These are phyloP conservation scores for Luffa aegyptiaca DNA, from an alignment of 306 rosid species.

Conservation along the genomic window DNA sequence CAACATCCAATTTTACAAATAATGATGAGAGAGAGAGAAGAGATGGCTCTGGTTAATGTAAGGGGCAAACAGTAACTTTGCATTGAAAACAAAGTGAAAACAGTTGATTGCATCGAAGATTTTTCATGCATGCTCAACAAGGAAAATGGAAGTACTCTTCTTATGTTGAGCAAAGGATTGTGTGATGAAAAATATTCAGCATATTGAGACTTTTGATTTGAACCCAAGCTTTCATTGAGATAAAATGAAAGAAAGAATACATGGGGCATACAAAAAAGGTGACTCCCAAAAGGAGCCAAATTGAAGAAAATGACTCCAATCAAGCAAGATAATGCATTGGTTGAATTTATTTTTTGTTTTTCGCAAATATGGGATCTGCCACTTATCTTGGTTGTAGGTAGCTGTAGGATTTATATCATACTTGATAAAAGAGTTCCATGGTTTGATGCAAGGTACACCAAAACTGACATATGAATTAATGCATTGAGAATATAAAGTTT, in stretches of 20 bases:
- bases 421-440: background rate
- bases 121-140: background rate
- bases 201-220: no score
- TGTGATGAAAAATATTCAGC: background rate
- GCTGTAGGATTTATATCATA: background rate
- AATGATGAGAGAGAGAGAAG: background rate
- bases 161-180: background rate
- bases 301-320: no score
- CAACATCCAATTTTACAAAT: background rate
- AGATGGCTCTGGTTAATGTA: background rate
- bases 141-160: background rate
- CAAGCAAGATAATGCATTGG: background rate
- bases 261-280: no score
- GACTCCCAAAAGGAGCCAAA: no score
- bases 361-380: background rate
- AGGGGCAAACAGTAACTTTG: background rate
- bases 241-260: no score
- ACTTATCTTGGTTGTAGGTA: background rate
- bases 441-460: background rate
- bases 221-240: no score
- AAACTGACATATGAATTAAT: background rate
- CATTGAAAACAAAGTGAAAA: background rate
- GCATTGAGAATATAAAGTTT: background rate
- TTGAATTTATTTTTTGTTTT: no score
- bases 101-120: background rate